phyloP scores from a whole-genome alignment of 352 stramenopile species.

The Pythium aquatile region DNA sequence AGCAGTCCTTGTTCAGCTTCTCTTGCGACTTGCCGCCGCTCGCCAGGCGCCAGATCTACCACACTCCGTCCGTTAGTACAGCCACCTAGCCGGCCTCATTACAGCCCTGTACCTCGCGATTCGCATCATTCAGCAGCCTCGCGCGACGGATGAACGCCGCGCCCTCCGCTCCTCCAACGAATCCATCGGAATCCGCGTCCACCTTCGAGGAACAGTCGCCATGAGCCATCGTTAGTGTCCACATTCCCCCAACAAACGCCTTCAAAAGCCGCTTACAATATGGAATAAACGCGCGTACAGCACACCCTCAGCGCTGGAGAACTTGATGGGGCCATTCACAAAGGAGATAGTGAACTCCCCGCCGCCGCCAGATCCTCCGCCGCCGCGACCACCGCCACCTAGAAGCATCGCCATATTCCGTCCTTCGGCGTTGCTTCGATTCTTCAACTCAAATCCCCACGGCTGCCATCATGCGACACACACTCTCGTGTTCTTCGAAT shows the following conservation, averaged over 20 bases:
- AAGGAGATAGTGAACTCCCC: conserved; percentile 81
- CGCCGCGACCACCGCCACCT: background rate
- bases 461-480: conserved; percentile 14
- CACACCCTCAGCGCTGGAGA: conserved; percentile 74
- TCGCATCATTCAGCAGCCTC: conserved; percentile 78
- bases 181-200: conserved; percentile 75
- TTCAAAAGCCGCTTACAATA: conserved; percentile 42
- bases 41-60: conserved; percentile 81
- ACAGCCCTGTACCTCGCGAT: conserved; percentile 54
- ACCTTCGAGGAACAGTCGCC: conserved; percentile 39
- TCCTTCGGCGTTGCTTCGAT: conserved; percentile 11
- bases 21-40: conserved; percentile 88
- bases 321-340: conserved; percentile 84
- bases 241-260: background rate
- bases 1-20: conserved; percentile 86
- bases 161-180: conserved; percentile 68
- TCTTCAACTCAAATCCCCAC: conserved; percentile 20
- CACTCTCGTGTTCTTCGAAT: conserved; percentile 11
- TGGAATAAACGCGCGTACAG: conserved; percentile 83
- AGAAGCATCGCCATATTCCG: conserved; percentile 29
- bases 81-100: background rate
- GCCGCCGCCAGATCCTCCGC: conserved; percentile 1
- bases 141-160: conserved; percentile 81
- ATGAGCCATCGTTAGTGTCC: background rate
- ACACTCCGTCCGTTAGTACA: background rate